Base-by-base conservation (phyloP, 352 stramenopile species). In the Globisporangium perplexum region DNA sequence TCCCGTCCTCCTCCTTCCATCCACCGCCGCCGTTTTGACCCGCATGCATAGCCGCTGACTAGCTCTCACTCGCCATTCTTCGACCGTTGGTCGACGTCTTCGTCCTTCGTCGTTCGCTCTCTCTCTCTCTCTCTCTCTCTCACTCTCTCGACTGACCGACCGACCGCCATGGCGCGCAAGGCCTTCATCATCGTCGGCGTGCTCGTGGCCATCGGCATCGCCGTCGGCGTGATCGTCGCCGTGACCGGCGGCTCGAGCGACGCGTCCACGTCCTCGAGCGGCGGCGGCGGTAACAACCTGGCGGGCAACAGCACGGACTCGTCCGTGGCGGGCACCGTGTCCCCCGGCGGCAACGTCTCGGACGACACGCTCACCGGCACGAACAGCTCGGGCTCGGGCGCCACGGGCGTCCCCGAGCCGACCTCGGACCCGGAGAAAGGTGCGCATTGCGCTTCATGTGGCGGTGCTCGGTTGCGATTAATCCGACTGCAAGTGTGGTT, bases 111-210 rank as follows among this genome's bases (percentile, higher is more conserved):
- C 45, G 18, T 15, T 15, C 17, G 5, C n/a, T 4, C 55, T n/a
- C n/a, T n/a, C n/a, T n/a, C n/a, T n/a, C n/a, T n/a, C n/a, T n/a
- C n/a, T n/a, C n/a, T n/a, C n/a, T n/a, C n/a, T n/a, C n/a, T n/a
- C n/a, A n/a, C n/a, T n/a, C n/a, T n/a, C n/a, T n/a, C n/a, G n/a
- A n/a, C n/a, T n/a, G n/a, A n/a, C n/a, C n/a, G n/a, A n/a, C n/a
- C 31, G 6, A 4, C 26, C 15, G 10, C 22, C 11, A 76, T 66
- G 62, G 63, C 66, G 60, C 59, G 71, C 36, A 90, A 90, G 59
- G 70, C 74, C 49, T 71, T 90, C 45, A 77, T 93, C 55, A 72
- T 84, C 57, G 55, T 88, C 49, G 73, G 69, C 61, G 66, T 87
- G 42, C 65, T 92, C 45, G 66, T 92, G 52, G 71, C 83, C 38